Evolutionary conservation across 192 early-diverging fungal genomes (phyloP), one percentile per base, ranked within the genome.

Genomic region (Thamnidium elegans): DNA sequence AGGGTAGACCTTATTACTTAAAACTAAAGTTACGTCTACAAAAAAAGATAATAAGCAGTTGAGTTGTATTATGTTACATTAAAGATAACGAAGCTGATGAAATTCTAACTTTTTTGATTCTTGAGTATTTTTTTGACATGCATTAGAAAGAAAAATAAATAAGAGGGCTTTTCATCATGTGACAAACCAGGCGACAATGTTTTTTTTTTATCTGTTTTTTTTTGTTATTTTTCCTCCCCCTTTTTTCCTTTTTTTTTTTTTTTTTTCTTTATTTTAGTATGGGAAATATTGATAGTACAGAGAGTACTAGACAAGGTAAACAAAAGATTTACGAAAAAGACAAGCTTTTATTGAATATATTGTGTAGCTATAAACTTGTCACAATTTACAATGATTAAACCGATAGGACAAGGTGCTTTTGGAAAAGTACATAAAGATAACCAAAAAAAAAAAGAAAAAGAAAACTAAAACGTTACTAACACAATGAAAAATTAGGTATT

Each of bases 351-450:
- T n/a, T n/a, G n/a, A n/a, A n/a, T n/a, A n/a, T n/a, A n/a, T n/a
- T n/a, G n/a, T n/a, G n/a, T n/a, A 4, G n/a, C 47, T n/a, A 56
- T 69, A 20, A 65, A 53, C n/a, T 53, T 65, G 9, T 50, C 50
- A 7, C 89, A 94, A 53, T 94, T 94, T 77, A 84, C 89, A 46
- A 74, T 94, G 53, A 77, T 91, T 30, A 75, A 88, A n/a, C 83
- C 84, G 53, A 85, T 94, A 69, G 93, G 93, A 4, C 85, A 87
- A 68, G 93, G 93, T 23, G 88, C 92, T 3, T 94, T 94, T 72
- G 93, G 93, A 46, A 94, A 94, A 84, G 92, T 93, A 78, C n/a
- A n/a, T n/a, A n/a, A n/a, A n/a, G n/a, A n/a, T n/a, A 60, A 62
- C 13, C 5, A 14, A 30, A 1, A 59, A 20, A 43, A 58, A 45